phyloP scores from a whole-genome alignment of 2,329 filamentous ascomycete genomes.

The Aschersonia sp. region DNA sequence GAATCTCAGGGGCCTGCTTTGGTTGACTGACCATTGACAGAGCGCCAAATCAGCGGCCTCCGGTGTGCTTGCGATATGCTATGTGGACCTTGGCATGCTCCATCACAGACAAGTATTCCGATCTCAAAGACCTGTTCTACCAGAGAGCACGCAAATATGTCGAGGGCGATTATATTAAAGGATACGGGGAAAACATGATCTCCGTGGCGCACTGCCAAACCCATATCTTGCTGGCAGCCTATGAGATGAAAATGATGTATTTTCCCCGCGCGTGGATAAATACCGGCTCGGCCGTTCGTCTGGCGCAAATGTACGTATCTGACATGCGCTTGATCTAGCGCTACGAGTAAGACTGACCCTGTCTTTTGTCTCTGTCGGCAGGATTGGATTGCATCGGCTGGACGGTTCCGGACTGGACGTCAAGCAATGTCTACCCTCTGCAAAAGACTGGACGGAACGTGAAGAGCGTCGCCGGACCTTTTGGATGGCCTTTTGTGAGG shows the following conservation, averaged over 20 bases:
- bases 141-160: constrained; percentile 78
- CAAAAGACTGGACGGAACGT: constrained; percentile 84
- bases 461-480: constrained; percentile 88
- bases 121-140: constrained; percentile 80
- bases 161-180: constrained; percentile 80
- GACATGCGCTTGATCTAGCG: background rate
- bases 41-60: constrained; percentile 71
- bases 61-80: constrained; percentile 78
- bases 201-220: constrained; percentile 77
- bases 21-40: constrained; percentile 16
- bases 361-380: constrained; percentile 17
- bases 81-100: constrained; percentile 95
- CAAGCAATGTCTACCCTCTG: constrained; percentile 76
- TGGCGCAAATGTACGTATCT: constrained; percentile 61
- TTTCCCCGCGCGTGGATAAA: constrained; percentile 95
- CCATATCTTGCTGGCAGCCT: constrained; percentile 64
- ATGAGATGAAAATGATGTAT: constrained; percentile 97
- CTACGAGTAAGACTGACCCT: no score
- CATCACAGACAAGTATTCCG: constrained; percentile 65
- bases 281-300: constrained; percentile 63
- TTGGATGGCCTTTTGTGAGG: constrained; percentile 85
- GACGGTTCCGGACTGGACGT: constrained; percentile 76
- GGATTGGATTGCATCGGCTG: constrained; percentile 82
- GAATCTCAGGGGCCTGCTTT: background rate
- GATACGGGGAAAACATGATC: constrained; percentile 80